Evolutionary conservation across 2,329 filamentous ascomycete genomes (phyloP).

Genomic region (Saccharata proteae): DNA sequence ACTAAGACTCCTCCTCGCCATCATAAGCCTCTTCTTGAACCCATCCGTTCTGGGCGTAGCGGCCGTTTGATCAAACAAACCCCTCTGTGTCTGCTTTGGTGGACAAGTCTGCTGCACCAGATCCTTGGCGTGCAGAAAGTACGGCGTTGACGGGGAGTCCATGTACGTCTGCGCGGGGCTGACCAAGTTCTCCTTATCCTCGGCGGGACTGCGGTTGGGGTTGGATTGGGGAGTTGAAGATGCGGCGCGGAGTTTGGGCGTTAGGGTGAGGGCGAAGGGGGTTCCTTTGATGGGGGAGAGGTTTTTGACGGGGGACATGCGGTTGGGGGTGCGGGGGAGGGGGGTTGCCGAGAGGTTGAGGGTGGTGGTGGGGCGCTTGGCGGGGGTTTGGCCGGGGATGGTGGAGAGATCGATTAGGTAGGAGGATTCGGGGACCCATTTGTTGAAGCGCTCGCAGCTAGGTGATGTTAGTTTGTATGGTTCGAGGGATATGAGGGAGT

Average conservation of each 20-base stretch:
- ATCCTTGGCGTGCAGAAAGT: slow-evolving; percentile 30
- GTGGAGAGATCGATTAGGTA: slow-evolving; percentile 20
- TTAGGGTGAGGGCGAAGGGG: slow-evolving; percentile 11
- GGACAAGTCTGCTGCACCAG: slow-evolving; percentile 42
- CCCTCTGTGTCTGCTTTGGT: slow-evolving; percentile 31
- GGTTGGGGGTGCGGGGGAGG: slow-evolving; percentile 17
- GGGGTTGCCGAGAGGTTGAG: slow-evolving; percentile 10
- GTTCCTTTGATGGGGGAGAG: slow-evolving; percentile 8
- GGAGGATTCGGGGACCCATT: slow-evolving; percentile 19
- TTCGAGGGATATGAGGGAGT: neutral
- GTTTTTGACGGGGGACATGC: slow-evolving; percentile 19
- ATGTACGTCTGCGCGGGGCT: slow-evolving; percentile 17
- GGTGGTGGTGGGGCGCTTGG: slow-evolving; percentile 9
- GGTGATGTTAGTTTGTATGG: slow-evolving; percentile 7
- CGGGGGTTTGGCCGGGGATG: slow-evolving; percentile 9
- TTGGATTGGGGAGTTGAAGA: slow-evolving; percentile 11
- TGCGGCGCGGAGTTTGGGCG: slow-evolving; percentile 18
- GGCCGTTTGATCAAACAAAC: slow-evolving; percentile 6
- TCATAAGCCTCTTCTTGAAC: slow-evolving; percentile 16
- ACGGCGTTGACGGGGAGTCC: slow-evolving; percentile 31
- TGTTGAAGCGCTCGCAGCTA: slow-evolving; percentile 21
- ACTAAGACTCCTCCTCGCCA: slow-evolving; percentile 10
- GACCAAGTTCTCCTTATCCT: slow-evolving; percentile 11
- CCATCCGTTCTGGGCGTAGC: no score
- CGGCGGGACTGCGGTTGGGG: neutral